Evolutionary conservation across 2,329 filamentous ascomycete genomes (phyloP).

Genomic region (Metarhizium brunneum): DNA sequence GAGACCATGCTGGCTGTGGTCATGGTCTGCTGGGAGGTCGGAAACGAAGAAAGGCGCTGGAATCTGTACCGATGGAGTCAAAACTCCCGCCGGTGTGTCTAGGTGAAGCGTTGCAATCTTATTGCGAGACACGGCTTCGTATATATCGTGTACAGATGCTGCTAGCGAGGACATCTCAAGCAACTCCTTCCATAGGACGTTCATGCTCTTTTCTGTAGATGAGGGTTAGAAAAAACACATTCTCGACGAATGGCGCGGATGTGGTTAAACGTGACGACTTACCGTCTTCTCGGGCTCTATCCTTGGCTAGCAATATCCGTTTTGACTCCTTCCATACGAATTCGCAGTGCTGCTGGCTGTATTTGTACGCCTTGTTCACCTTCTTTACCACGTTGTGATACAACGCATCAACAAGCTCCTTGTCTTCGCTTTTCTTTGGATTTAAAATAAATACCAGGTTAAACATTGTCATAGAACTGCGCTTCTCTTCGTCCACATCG

Average conservation of each 20-base stretch:
- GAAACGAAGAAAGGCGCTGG: conserved; percentile 60
- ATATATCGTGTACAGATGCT: conserved; percentile 72
- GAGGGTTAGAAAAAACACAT: neutral
- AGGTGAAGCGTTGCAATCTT: conserved; percentile 80
- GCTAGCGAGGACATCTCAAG: conserved; percentile 68
- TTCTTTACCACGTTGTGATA: conserved; percentile 88
- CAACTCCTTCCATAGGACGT: conserved; percentile 60
- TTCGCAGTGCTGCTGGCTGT: conserved; percentile 79
- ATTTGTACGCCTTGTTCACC: conserved; percentile 84
- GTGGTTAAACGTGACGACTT: conserved; percentile 14
- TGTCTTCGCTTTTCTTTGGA: conserved; percentile 68
- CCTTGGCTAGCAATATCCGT: conserved; percentile 69
- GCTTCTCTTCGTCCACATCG: conserved; percentile 49
- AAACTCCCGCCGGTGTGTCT: conserved; percentile 48
- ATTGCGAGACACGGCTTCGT: conserved; percentile 70
- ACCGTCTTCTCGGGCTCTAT: conserved; percentile 67
- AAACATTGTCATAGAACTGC: conserved; percentile 86
- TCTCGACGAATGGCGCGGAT: neutral
- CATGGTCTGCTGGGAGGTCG: conserved; percentile 60
- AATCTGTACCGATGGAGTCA: conserved; percentile 56
- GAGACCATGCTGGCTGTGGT: conserved; percentile 62
- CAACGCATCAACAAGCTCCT: conserved; percentile 62
- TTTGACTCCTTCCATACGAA: conserved; percentile 92
- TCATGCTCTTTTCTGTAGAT: conserved; percentile 46
- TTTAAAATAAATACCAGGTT: conserved; percentile 90